phyloP scores from a whole-genome alignment of 305 asterid species.

The Ilex paraguariensis region DNA sequence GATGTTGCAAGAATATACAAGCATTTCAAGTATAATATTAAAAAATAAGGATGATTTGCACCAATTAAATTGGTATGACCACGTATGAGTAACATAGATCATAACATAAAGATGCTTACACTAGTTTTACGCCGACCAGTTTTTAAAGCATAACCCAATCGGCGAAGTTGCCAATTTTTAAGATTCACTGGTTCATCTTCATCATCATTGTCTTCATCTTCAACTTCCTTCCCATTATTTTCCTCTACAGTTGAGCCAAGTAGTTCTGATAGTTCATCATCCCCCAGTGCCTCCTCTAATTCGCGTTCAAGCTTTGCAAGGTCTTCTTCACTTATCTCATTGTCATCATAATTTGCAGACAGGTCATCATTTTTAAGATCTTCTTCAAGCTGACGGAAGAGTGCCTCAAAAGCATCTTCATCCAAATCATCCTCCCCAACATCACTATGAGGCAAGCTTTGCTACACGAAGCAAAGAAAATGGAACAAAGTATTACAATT shows the following conservation, averaged over 20 bases:
- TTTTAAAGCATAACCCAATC: constrained; percentile 79
- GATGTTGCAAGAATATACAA: too few species aligned
- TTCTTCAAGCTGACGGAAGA: constrained; percentile 72
- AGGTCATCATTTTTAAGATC: constrained; percentile 70
- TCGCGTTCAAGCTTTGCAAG: constrained; percentile 74
- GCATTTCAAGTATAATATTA: too few species aligned
- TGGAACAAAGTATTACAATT: constrained; percentile 1
- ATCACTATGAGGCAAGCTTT: constrained; percentile 24
- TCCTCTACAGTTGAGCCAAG: constrained; percentile 29
- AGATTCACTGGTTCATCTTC: constrained; percentile 42
- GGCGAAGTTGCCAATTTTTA: constrained; percentile 82
- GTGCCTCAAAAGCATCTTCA: constrained; percentile 92
- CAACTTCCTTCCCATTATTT: constrained; percentile 21
- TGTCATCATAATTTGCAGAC: constrained; percentile 37
- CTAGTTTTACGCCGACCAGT: constrained; percentile 84
- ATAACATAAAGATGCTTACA: constrained; percentile 36
- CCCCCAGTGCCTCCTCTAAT: constrained; percentile 77
- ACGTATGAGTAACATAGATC: background rate
- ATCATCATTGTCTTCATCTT: constrained; percentile 22
- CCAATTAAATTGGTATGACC: too few species aligned
- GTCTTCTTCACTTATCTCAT: constrained; percentile 72
- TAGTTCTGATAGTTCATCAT: constrained; percentile 63
- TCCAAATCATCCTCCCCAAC: constrained; percentile 44
- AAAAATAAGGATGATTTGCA: too few species aligned
- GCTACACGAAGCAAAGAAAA: constrained; percentile 24